Evolutionary conservation across 768 basidiomycete species (phyloP), one percentile per base, ranked within the genome.

Genomic region (Scleroderma citrinum): DNA sequence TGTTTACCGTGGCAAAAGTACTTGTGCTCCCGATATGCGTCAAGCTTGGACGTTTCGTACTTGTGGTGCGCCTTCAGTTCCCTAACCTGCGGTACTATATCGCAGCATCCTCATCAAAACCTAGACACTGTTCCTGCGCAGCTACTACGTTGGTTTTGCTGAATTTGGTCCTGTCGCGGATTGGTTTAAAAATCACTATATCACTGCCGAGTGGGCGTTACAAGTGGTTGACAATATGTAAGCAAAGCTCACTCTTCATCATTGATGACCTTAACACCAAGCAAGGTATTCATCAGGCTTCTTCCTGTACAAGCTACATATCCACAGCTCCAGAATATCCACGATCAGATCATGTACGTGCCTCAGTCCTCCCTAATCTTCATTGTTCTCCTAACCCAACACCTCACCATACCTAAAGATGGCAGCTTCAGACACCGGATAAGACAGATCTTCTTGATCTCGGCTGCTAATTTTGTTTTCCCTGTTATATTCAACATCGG

Each of bases 401-500:
- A n/a, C n/a, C n/a, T n/a, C n/a, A n/a, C n/a, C n/a, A 17, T n/a
- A 19, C 10, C 12, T 23, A 7, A 47, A 48, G 37, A 14, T 21
- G 26, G 29, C 23, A 48, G 10, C 24, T 17, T 31, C 6, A 48
- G 60, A 17, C 46, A 56, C 2, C 62, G 62, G 19, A 29, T 71
- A 17, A 62, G 58, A 16, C 60, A 56, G 17, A 54, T 72, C 13
- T 72, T 72, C 56, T 59, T 61, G 37, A 68, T 73, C 47, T 64
- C 70, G 0, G 43, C 62, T 12, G 59, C 67, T 2, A 72, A 70
- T 51, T 72, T 72, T 55, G 60, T 72, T 34, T 65, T 72, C 54
- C 72, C 71, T 13, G 60, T 63, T 23, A 46, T 71, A 24, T 59
- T 71, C 55, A 63, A 60, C 52, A 53, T 72, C 34, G 63, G 59